phyloP scores from a whole-genome alignment of 208 protist genomes.

The Leishmania tropica region DNA sequence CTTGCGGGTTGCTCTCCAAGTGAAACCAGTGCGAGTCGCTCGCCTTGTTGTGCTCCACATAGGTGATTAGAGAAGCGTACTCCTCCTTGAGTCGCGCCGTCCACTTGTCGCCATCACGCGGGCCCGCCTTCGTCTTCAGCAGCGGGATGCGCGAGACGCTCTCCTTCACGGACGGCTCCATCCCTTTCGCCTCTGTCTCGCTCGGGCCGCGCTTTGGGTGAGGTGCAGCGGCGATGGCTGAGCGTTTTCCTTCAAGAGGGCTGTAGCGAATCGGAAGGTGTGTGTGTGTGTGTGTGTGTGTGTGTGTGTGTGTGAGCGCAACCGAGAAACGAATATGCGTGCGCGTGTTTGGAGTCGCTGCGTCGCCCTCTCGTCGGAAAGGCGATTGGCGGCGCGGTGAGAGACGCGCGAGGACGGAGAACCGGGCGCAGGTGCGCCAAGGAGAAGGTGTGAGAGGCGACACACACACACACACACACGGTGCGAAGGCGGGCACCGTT shows the following conservation, averaged over 20 bases:
- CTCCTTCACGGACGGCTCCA: slow-evolving; percentile 87
- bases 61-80: slow-evolving; percentile 96
- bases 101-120: slow-evolving; percentile 96
- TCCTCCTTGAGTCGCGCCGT: slow-evolving; percentile 97
- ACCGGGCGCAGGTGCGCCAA: background rate
- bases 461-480: background rate
- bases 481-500: background rate
- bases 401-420: background rate
- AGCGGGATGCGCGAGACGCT: slow-evolving; percentile 96
- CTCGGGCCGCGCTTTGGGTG: background rate
- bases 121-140: slow-evolving; percentile 94
- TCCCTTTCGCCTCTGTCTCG: background rate
- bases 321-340: background rate
- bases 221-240: background rate
- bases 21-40: slow-evolving; percentile 97
- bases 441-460: background rate
- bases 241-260: background rate
- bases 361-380: background rate
- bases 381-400: background rate
- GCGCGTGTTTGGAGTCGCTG: background rate
- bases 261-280: background rate
- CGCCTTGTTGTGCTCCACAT: slow-evolving; percentile 97
- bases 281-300: too few species aligned
- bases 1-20: slow-evolving; percentile 94
- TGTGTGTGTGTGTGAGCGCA: background rate